Evolutionary conservation across 257 asterid species (phyloP).

Genomic region (Gentiana dahurica): DNA sequence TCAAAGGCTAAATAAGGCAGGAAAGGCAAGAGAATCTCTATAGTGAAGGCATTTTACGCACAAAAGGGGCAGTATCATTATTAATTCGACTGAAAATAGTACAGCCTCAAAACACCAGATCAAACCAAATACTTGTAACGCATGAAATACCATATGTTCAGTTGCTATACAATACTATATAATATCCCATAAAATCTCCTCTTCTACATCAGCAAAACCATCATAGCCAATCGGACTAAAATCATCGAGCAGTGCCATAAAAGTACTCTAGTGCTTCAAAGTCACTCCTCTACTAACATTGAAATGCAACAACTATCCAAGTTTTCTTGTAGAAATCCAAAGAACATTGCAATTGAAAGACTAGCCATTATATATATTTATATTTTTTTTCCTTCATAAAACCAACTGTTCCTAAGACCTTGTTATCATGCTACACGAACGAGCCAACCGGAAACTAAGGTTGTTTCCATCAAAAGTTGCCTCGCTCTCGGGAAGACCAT

Average conservation of each 20-base stretch:
- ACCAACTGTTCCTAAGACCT: conserved; percentile 46
- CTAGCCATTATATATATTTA: conserved; percentile 22
- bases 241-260: conserved; percentile 19
- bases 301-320: conserved; percentile 30
- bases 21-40: too few relatives aligned
- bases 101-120: conserved; percentile 5
- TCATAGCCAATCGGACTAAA: conserved; percentile 25
- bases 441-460: conserved; percentile 38
- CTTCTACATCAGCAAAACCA: conserved; percentile 51
- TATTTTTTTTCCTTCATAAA: conserved; percentile 12
- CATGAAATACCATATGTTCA: conserved; percentile 13
- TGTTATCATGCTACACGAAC: conserved; percentile 61
- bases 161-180: conserved; percentile 37
- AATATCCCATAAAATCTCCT: conserved; percentile 30
- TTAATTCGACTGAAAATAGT: conserved; percentile 3
- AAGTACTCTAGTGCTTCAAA: conserved; percentile 30
- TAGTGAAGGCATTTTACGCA: too few relatives aligned
- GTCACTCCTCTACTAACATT: conserved; percentile 40
- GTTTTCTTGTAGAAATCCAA: conserved; percentile 29
- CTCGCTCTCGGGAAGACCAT: conserved; percentile 34
- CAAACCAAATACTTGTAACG: background rate
- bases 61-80: too few relatives aligned
- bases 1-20: too few relatives aligned
- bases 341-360: conserved; percentile 25
- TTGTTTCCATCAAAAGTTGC: conserved; percentile 46